Conservation (phyloP, 192 early-diverging fungal species). For the Coemansia guatemalensis region DNA sequence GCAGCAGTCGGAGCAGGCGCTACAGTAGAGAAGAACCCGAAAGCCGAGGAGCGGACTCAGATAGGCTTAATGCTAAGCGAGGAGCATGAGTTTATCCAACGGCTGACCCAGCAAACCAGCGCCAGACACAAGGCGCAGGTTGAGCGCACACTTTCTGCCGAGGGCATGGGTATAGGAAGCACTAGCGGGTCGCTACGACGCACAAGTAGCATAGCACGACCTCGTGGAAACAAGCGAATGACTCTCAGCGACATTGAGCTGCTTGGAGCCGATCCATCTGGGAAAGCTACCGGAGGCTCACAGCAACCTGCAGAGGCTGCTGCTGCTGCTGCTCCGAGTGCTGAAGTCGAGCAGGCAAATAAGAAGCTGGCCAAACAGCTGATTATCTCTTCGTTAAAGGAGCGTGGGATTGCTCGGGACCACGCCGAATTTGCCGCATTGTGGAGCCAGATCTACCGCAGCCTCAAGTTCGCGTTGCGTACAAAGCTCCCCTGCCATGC, state of each 20-base stretch:
- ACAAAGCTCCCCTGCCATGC: slow-evolving; percentile 10
- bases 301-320: not conserved
- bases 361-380: slow-evolving; percentile 52
- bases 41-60: not conserved
- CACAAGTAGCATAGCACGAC: slow-evolving; percentile 8
- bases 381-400: slow-evolving; percentile 47
- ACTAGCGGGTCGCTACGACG: not conserved
- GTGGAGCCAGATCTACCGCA: slow-evolving; percentile 54
- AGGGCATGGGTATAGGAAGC: slow-evolving; percentile 15
- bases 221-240: slow-evolving; percentile 22
- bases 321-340: slow-evolving; percentile 1
- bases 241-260: slow-evolving; percentile 48
- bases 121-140: slow-evolving; percentile 29
- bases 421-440: slow-evolving; percentile 48
- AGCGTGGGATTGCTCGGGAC: slow-evolving; percentile 35
- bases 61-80: not conserved
- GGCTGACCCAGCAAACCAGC: slow-evolving; percentile 14
- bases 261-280: slow-evolving; percentile 9
- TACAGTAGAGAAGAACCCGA: not conserved
- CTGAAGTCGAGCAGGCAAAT: slow-evolving; percentile 31
- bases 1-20: not conserved
- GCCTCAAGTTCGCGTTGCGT: slow-evolving; percentile 52
- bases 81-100: slow-evolving; percentile 31
- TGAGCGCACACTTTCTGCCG: slow-evolving; percentile 38
- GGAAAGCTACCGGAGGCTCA: not conserved